These are phyloP conservation scores for Diacronema lutheri DNA, from an alignment of 78 protist genomes.

Conservation along the genomic window DNA sequence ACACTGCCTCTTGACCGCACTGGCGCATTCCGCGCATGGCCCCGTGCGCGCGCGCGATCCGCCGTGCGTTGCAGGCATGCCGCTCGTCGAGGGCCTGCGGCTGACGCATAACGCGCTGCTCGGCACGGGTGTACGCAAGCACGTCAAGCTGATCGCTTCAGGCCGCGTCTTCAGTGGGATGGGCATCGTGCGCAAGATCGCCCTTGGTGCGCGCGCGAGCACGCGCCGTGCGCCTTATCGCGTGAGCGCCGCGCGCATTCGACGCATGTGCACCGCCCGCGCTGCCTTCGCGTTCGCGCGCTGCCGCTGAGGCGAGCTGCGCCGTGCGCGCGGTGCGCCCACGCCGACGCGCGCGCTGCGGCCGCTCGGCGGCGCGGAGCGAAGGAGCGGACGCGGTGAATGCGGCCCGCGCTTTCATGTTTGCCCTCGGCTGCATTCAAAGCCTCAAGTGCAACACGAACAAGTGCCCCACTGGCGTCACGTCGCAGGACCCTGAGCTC, in stretches of 20 bases:
- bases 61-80: background rate
- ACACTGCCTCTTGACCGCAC: too few relatives aligned
- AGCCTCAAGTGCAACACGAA: constrained; percentile 12
- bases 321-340: background rate
- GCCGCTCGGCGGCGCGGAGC: background rate
- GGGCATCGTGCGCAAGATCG: background rate
- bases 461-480: constrained; percentile 35
- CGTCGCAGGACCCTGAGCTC: constrained; percentile 10
- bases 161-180: background rate
- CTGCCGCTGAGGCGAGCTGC: background rate
- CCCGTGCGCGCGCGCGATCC: too few relatives aligned
- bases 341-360: background rate
- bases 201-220: background rate
- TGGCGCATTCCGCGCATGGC: too few relatives aligned
- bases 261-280: too few relatives aligned
- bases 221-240: too few relatives aligned
- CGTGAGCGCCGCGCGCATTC: too few relatives aligned
- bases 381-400: constrained; percentile 6
- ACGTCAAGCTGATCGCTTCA: background rate
- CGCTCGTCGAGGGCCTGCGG: background rate
- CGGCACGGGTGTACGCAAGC: background rate
- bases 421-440: constrained; percentile 32
- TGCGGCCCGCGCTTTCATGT: constrained; percentile 23
- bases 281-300: background rate
- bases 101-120: background rate